These are phyloP conservation scores for Crassisporium funariophilum DNA, from an alignment of 768 basidiomycete species.

Conservation along the genomic window DNA sequence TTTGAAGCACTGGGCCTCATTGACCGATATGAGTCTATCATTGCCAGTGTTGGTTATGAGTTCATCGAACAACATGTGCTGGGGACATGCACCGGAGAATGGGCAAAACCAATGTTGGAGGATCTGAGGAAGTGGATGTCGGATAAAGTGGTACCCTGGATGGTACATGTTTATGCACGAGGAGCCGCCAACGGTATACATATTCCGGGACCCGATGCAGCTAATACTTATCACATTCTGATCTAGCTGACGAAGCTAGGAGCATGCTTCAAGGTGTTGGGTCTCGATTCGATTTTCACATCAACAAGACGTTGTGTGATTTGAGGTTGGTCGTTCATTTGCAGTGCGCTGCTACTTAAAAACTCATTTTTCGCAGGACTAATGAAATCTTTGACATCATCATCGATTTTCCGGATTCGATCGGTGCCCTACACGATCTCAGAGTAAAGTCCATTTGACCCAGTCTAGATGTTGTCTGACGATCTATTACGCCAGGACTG, in stretches of 20 bases:
- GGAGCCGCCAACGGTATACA: conserved; percentile 46
- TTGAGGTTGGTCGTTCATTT: conserved; percentile 55
- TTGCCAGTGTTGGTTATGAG: conserved; percentile 84
- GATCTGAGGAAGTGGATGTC: conserved; percentile 76
- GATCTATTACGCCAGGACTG: conserved; percentile 57
- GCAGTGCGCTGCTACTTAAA: neutral
- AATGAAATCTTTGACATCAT: conserved; percentile 95
- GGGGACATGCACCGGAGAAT: conserved; percentile 65
- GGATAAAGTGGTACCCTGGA: conserved; percentile 80
- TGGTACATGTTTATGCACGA: conserved; percentile 77
- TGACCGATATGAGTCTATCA: conserved; percentile 81
- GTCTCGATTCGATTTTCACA: conserved; percentile 87
- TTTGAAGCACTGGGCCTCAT: conserved; percentile 75
- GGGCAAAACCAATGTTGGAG: conserved; percentile 66
- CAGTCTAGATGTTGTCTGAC: neutral
- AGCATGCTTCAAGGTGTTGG: conserved; percentile 76
- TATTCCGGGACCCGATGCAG: neutral
- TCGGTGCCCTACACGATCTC: conserved; percentile 82
- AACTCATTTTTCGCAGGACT: conserved; percentile 41
- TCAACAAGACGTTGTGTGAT: conserved; percentile 89
- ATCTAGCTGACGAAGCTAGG: conserved; percentile 67
- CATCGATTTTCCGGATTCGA: conserved; percentile 89
- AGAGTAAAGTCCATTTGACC: conserved; percentile 46
- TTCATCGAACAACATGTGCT: conserved; percentile 78
- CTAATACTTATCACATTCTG: conserved; percentile 5